Conservation (phyloP, 257 asterid species). For the Nemophila menziesii region DNA sequence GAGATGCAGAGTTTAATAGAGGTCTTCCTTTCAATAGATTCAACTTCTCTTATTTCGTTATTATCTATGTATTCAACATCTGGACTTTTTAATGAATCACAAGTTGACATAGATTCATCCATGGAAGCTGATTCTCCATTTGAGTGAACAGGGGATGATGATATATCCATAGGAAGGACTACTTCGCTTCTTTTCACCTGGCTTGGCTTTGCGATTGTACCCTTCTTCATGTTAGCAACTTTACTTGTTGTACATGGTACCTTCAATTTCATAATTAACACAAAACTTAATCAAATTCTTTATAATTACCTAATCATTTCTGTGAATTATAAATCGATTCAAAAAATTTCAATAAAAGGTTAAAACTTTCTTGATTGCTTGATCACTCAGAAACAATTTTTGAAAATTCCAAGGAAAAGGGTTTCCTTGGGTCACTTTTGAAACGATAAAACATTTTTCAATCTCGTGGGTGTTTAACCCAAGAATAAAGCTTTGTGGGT, state of each 20-base stretch:
- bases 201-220: constrained; percentile 30
- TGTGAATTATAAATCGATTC: neutral
- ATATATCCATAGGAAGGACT: constrained; percentile 20
- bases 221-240: constrained; percentile 56
- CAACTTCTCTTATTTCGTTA: constrained; percentile 37
- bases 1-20: constrained; percentile 53
- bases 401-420: neutral
- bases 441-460: no score
- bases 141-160: constrained; percentile 42
- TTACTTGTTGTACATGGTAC: constrained; percentile 55
- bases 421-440: no score
- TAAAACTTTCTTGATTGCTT: neutral
- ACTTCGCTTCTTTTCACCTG: constrained; percentile 25
- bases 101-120: constrained; percentile 87
- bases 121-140: constrained; percentile 52
- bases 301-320: no score
- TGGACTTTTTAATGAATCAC: constrained; percentile 76
- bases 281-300: neutral
- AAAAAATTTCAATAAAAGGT: neutral
- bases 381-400: neutral
- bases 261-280: constrained; percentile 23
- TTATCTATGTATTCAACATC: constrained; percentile 77
- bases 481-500: neutral
- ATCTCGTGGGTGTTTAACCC: no score
- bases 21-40: constrained; percentile 57